Conservation (phyloP, 2,329 filamentous ascomycete species). For the Ploettnerulaceae sp. region DNA sequence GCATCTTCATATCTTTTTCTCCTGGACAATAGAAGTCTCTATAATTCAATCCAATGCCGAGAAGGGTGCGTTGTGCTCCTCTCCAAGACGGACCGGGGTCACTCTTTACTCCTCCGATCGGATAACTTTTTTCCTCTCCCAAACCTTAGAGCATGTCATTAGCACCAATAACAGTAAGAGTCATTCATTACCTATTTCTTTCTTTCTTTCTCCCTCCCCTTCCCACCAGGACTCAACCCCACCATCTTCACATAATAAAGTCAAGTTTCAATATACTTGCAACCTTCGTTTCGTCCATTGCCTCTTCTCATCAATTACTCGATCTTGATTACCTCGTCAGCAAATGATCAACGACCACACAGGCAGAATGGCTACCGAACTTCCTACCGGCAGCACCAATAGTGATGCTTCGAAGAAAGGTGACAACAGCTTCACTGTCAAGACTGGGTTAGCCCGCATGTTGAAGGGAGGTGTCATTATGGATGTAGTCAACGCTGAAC, state of each 20-base stretch:
- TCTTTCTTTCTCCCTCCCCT: not conserved
- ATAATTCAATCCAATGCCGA: no score
- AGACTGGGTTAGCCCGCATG: constrained; percentile 95
- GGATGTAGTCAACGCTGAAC: constrained; percentile 92
- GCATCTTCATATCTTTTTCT: no score
- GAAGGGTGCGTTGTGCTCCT: no score
- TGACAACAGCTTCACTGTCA: constrained; percentile 67
- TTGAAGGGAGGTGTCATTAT: constrained; percentile 99
- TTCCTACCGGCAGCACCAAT: constrained; percentile 37
- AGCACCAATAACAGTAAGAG: not conserved
- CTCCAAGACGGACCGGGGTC: not conserved
- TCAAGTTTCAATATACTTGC: not conserved
- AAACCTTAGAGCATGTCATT: not conserved
- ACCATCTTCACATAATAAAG: not conserved
- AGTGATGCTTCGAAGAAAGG: constrained; percentile 23
- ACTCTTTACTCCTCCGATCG: not conserved
- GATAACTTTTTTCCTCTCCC: not conserved
- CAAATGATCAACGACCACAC: constrained; percentile 27
- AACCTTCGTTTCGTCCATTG: no score
- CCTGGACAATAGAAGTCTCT: no score
- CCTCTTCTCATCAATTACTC: no score
- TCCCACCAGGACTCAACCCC: not conserved
- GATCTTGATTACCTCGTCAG: not conserved
- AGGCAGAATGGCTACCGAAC: constrained; percentile 37
- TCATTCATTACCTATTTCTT: not conserved